Evolutionary conservation across 2,329 filamentous ascomycete genomes (phyloP).

Genomic region (Diplodia mutila): DNA sequence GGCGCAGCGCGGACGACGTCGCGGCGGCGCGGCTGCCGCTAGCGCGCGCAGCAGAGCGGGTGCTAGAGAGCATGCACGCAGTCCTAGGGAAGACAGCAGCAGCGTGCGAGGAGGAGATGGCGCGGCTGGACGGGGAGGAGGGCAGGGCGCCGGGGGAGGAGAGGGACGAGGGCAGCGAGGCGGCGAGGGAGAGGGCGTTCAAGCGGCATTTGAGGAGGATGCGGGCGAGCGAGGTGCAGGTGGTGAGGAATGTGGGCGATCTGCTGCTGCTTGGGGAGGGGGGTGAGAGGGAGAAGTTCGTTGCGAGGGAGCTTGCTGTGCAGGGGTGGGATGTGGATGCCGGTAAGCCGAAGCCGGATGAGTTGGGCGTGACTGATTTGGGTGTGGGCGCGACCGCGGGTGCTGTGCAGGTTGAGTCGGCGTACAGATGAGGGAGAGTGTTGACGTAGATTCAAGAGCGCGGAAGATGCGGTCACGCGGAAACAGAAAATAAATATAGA

Average conservation of each 20-base stretch:
- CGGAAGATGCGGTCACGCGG: not conserved
- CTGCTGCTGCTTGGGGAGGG: slow-evolving; percentile 69
- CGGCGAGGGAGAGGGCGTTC: slow-evolving; percentile 56
- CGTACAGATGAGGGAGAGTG: not conserved
- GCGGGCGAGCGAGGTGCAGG: slow-evolving; percentile 84
- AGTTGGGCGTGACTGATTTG: slow-evolving; percentile 34
- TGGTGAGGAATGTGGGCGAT: slow-evolving; percentile 74
- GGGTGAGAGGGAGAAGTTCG: slow-evolving; percentile 65
- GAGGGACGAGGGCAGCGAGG: slow-evolving; percentile 42
- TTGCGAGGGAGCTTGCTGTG: slow-evolving; percentile 49
- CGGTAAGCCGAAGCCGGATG: slow-evolving; percentile 30
- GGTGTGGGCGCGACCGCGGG: slow-evolving; percentile 30
- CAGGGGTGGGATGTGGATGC: slow-evolving; percentile 25
- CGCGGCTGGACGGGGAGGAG: slow-evolving; percentile 48
- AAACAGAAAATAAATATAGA: not conserved
- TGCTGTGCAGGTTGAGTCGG: slow-evolving; percentile 23
- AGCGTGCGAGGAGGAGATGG: slow-evolving; percentile 69
- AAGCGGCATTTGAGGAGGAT: slow-evolving; percentile 66
- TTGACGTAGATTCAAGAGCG: not conserved
- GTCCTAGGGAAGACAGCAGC: slow-evolving; percentile 71
- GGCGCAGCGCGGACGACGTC: slow-evolving; percentile 78
- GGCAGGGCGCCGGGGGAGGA: slow-evolving; percentile 48
- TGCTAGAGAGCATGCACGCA: slow-evolving; percentile 89
- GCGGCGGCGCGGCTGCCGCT: slow-evolving; percentile 73
- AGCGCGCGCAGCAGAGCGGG: slow-evolving; percentile 80